These are phyloP conservation scores for Xylaria bambusicola DNA, from an alignment of 495 filamentous ascomycete species.

Conservation along the genomic window DNA sequence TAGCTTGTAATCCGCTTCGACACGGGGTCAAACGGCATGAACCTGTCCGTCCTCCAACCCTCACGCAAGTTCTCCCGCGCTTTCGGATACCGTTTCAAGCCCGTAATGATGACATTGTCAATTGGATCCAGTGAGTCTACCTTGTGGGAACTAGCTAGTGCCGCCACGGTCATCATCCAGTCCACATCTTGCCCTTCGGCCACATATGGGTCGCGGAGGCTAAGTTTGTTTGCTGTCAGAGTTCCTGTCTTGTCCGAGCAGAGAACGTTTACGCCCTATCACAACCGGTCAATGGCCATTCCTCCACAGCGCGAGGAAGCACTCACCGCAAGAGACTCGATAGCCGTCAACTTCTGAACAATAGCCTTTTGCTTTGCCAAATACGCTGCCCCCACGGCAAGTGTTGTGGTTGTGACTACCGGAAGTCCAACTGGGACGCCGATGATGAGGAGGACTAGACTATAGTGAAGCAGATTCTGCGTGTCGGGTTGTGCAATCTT, in stretches of 20 bases:
- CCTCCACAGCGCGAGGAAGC: background rate
- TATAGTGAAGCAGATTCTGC: slow-evolving; percentile 72
- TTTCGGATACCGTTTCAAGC: slow-evolving; percentile 72
- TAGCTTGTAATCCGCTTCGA: slow-evolving; percentile 89
- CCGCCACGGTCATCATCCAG: slow-evolving; percentile 87
- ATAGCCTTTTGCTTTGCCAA: slow-evolving; percentile 93
- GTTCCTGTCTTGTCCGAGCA: slow-evolving; percentile 97
- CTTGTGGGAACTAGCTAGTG: slow-evolving; percentile 85
- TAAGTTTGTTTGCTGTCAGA: slow-evolving; percentile 88
- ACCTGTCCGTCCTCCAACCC: slow-evolving; percentile 72
- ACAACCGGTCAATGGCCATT: slow-evolving; percentile 5
- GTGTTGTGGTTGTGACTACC: slow-evolving; percentile 91
- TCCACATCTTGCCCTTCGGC: slow-evolving; percentile 75
- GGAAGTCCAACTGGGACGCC: slow-evolving; percentile 96
- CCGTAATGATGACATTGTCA: slow-evolving; percentile 87
- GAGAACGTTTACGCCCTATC: slow-evolving; percentile 81
- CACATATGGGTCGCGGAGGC: slow-evolving; percentile 79
- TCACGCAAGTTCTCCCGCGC: slow-evolving; percentile 70
- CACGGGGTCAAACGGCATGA: slow-evolving; percentile 88
- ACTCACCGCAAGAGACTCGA: slow-evolving; percentile 76
- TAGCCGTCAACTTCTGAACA: slow-evolving; percentile 92
- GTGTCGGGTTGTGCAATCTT: slow-evolving; percentile 51
- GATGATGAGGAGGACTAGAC: slow-evolving; percentile 82
- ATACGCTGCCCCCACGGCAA: slow-evolving; percentile 93
- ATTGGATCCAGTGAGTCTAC: slow-evolving; percentile 92